A percentile compares a stretch with the other conserved stretches of the same genome.
Evolutionary conservation across 306 rosid species (phyloP).

Genomic region (Dalbergia cultrata): DNA sequence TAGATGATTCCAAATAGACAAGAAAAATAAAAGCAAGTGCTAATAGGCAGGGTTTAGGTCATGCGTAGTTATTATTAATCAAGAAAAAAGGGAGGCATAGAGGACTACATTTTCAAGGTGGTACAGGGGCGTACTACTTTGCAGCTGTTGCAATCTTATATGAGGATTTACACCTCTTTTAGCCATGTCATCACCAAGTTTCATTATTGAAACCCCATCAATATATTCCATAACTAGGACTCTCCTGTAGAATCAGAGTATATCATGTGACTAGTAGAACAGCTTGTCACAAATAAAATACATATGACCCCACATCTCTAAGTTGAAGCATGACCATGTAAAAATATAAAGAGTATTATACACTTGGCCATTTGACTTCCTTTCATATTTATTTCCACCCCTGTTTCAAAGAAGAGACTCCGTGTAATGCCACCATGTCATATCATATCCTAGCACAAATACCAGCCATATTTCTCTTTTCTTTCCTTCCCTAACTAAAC

Average conservation of each 20-base stretch:
- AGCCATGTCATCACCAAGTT: constrained; percentile 92
- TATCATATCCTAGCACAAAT: background rate
- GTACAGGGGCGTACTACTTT: constrained; percentile 77
- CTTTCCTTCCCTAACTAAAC: background rate
- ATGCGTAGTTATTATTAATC: constrained; percentile 1
- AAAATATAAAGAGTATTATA: background rate
- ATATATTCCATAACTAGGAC: too few species aligned
- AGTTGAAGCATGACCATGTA: constrained; percentile 9
- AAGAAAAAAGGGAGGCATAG: constrained; percentile 7
- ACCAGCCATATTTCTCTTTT: background rate
- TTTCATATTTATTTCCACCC: too few species aligned
- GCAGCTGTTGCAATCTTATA: constrained; percentile 78
- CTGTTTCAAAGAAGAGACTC: too few species aligned
- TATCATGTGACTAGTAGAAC: constrained; percentile 39
- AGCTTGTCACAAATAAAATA: constrained; percentile 39
- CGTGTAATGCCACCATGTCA: too few species aligned
- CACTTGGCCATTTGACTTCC: too few species aligned
- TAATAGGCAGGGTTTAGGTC: background rate
- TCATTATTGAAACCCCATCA: constrained; percentile 86
- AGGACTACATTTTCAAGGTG: constrained; percentile 35
- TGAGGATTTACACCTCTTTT: constrained; percentile 86
- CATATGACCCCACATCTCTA: constrained; percentile 32
- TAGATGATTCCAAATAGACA: background rate
- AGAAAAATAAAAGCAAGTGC: too few species aligned
- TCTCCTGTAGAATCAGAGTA: too few species aligned